These are phyloP conservation scores for Avena eriantha DNA, from an alignment of 176 grass and related monocot genomes.

Conservation along the genomic window DNA sequence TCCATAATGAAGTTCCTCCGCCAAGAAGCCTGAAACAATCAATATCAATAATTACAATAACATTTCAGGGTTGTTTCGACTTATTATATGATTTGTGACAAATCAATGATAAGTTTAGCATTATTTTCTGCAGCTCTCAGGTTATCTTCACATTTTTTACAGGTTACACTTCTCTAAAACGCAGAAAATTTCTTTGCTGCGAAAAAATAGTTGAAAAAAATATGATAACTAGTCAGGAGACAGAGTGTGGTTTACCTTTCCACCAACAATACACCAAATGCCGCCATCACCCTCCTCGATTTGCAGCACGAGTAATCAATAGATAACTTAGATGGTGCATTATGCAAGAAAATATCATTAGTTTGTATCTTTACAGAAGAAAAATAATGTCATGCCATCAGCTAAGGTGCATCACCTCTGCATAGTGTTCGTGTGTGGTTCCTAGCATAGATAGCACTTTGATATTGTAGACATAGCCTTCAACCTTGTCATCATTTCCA, in stretches of 20 bases:
- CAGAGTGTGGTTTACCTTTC: conserved; percentile 64
- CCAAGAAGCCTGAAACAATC: conserved; percentile 80
- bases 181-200: neutral
- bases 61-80: neutral
- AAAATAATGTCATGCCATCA: neutral
- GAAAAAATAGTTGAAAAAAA: conserved; percentile 16
- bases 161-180: conserved; percentile 14
- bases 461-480: conserved; percentile 78
- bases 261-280: conserved; percentile 92
- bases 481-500: conserved; percentile 66
- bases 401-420: conserved; percentile 62
- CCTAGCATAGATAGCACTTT: conserved; percentile 57
- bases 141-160: conserved; percentile 10
- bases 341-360: conserved; percentile 52
- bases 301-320: conserved; percentile 74
- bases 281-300: conserved; percentile 81
- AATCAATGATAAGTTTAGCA: conserved; percentile 5
- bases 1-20: conserved; percentile 89
- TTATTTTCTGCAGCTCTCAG: conserved; percentile 36
- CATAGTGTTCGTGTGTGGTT: conserved; percentile 58
- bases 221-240: neutral
- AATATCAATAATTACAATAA: conserved; percentile 15
- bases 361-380: neutral
- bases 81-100: neutral
- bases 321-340: conserved; percentile 78